Conservation (phyloP, 108 stramenopile genomes). For the Parietichytrium sp. region DNA sequence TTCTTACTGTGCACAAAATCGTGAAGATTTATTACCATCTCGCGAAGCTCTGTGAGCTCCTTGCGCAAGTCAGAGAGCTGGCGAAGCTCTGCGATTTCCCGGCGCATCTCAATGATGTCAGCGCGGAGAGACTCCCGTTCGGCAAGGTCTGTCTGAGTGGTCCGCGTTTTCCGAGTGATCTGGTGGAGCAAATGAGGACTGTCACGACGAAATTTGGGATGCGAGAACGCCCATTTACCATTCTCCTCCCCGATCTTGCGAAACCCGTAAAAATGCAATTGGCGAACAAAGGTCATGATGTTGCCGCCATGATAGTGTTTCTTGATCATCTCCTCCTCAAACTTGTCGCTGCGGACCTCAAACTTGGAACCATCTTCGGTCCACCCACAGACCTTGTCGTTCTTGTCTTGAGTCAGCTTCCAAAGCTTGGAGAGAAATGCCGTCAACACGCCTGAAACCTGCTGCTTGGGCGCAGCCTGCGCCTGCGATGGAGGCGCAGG, state of each 20-base stretch:
- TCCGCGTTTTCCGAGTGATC: constrained; percentile 10
- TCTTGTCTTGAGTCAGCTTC: background rate
- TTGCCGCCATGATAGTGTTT: constrained; percentile 9
- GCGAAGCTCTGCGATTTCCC: too few relatives aligned
- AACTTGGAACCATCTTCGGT: background rate
- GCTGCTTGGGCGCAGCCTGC: too few relatives aligned
- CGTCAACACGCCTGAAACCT: too few relatives aligned
- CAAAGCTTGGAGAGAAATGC: constrained; percentile 3
- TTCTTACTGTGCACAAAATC: too few relatives aligned
- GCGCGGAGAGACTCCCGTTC: background rate
- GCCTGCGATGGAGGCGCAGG: too few relatives aligned
- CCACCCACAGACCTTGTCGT: background rate
- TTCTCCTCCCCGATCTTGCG: constrained; percentile 26
- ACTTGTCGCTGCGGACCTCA: constrained; percentile 4
- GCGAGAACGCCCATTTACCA: constrained; percentile 17
- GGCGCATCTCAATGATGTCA: constrained; percentile 7
- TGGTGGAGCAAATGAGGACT: background rate
- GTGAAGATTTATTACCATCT: too few relatives aligned
- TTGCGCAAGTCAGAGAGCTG: too few relatives aligned
- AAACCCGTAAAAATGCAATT: constrained; percentile 34
- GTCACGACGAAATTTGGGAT: constrained; percentile 36
- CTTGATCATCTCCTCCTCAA: background rate
- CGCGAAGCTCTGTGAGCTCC: too few relatives aligned
- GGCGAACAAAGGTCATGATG: constrained; percentile 22
- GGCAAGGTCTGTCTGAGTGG: background rate